Base-by-base conservation (phyloP, 768 basidiomycete species). In the Boletus reticulatus region DNA sequence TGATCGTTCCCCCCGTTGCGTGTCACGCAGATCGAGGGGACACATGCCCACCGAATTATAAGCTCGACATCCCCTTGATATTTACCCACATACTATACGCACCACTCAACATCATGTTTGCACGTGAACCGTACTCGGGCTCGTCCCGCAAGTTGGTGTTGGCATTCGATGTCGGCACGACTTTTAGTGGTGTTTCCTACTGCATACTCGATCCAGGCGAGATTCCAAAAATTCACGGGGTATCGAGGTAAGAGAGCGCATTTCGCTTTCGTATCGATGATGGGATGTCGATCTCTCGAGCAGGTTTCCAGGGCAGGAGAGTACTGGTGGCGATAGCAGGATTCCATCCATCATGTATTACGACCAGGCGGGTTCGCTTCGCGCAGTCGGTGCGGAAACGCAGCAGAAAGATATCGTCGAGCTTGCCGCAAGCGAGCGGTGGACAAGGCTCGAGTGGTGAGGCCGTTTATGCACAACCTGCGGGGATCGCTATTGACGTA, bases 281-380 rank as follows among this genome's bases (percentile, higher is more conserved):
- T 11, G 22, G 31, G 16, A 20, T 36, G 32, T 38, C 45, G 27
- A 52, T 27, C 8, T 34, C 31, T 13, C 19, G 1, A n/a, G 22
- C 22, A 61, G 70, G 38, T 72, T 67, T 56, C 74, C 74, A 11
- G 75, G 71, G 3, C 75, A 76, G 52, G 72, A 75, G 46, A 63
- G 66, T 42, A 60, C 52, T 17, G 68, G 67, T 36, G 75, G 74
- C 5, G 72, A 73, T 42, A 74, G 70, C 43, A 79, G 73, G 59
- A 75, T 79, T 19, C 78, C 79, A 1, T 75, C 75, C 4, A 62
- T 79, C 34, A 51, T 80, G 29, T 80, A 75, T 57, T 79, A 79
- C 44, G 74, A 76, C 53, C 48, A 65, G 39, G 48, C 62, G 14
- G 78, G 77, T 6, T 61, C 63, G 4, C 68, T 78, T 7, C 66